These are phyloP conservation scores for Endothia cerciana DNA, from an alignment of 2,329 filamentous ascomycete genomes.

Conservation along the genomic window DNA sequence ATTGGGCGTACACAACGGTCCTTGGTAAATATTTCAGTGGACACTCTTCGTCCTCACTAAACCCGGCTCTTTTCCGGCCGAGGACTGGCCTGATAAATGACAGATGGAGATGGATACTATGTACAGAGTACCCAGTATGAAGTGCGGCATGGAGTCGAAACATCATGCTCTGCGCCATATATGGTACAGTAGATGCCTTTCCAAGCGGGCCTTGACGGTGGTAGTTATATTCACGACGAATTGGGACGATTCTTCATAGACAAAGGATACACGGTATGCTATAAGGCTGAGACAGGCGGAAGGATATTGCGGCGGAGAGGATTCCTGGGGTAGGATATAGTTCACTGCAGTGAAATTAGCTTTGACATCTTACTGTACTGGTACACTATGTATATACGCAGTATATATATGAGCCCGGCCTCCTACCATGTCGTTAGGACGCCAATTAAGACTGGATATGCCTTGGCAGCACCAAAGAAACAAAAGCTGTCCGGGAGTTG, in stretches of 20 bases:
- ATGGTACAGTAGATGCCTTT: not conserved
- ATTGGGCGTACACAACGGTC: not conserved
- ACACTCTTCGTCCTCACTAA: not conserved
- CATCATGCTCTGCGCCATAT: not conserved
- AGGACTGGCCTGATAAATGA: not conserved
- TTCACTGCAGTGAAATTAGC: no score
- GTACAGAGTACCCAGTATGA: not conserved
- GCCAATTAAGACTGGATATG: not conserved
- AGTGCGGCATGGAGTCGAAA: no score
- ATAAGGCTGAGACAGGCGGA: constrained; percentile 28
- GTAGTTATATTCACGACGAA: no score
- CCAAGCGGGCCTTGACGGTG: not conserved
- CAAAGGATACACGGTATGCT: not conserved
- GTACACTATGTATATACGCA: no score
- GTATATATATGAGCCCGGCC: not conserved
- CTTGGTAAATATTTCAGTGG: not conserved
- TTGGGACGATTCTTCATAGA: no score
- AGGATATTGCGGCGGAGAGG: constrained; percentile 15
- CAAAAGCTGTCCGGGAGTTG: not conserved
- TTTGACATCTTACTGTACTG: not conserved
- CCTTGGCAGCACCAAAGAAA: not conserved
- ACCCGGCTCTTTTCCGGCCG: not conserved
- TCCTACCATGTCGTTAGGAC: not conserved
- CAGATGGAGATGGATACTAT: not conserved
- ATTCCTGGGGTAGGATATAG: no score